These are phyloP conservation scores for Phytophthora tentaculata DNA, from an alignment of 352 stramenopile species.

Conservation along the genomic window DNA sequence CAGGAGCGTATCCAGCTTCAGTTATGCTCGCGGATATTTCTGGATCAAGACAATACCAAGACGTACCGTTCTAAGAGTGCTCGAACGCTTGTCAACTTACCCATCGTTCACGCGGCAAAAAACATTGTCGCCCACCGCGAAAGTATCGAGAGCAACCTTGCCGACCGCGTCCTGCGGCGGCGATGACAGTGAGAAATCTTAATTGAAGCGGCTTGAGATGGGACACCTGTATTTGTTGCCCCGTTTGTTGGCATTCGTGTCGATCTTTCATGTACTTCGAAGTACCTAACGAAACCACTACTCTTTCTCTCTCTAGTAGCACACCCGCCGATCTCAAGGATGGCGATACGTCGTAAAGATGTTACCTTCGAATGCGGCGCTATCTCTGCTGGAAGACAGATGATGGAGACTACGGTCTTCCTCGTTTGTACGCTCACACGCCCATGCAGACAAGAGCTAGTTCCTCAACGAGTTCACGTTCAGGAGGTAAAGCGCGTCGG, in stretches of 20 bases:
- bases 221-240: background rate
- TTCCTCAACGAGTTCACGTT: background rate
- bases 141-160: slow-evolving; percentile 51
- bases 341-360: too few species aligned
- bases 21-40: slow-evolving; percentile 53
- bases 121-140: slow-evolving; percentile 49
- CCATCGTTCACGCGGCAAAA: slow-evolving; percentile 42
- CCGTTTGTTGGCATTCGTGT: too few species aligned
- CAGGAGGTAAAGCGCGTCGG: background rate
- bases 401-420: too few species aligned
- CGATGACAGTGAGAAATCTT: background rate
- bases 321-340: too few species aligned
- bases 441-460: background rate
- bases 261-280: too few species aligned
- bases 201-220: background rate
- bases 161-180: slow-evolving; percentile 26
- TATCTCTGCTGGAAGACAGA: too few species aligned
- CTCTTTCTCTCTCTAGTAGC: too few species aligned
- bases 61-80: slow-evolving; percentile 32
- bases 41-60: slow-evolving; percentile 41
- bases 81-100: slow-evolving; percentile 50
- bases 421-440: too few species aligned
- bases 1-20: slow-evolving; percentile 51
- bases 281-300: too few species aligned
- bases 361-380: too few species aligned